These are phyloP conservation scores for Lepidium didymum DNA, from an alignment of 345 rosid species.

Conservation along the genomic window DNA sequence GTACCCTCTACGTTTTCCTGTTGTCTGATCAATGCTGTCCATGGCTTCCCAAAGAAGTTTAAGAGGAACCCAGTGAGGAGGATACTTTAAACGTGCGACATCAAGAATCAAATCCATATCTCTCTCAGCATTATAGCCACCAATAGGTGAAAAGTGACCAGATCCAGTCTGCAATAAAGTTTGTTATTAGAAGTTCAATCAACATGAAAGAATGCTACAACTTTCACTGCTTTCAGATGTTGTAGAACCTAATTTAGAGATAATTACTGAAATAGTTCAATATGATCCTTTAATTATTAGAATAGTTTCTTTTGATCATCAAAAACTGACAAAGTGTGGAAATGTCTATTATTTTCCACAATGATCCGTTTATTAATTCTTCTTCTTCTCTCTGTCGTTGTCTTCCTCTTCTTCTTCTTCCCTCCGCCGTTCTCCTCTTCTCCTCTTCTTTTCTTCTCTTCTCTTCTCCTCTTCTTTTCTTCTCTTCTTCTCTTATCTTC, in stretches of 20 bases:
- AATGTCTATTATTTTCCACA: no score
- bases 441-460: no score
- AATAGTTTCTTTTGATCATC: no score
- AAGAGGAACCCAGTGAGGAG: conserved; percentile 98
- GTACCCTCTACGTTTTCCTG: conserved; percentile 78
- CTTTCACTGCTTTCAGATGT: not conserved
- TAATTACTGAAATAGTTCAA: no score
- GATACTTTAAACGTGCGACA: conserved; percentile 95
- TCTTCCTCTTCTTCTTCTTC: no score
- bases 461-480: no score
- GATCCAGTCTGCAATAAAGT: conserved; percentile 61
- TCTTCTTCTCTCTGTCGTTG: no score
- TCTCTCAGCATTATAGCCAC: conserved; percentile 82
- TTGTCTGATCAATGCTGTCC: conserved; percentile 57
- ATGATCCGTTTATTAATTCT: no score
- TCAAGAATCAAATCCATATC: conserved; percentile 97
- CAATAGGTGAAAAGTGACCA: conserved; percentile 95
- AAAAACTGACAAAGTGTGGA: no score
- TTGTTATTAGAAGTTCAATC: not conserved
- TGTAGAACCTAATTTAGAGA: not conserved
- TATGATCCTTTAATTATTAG: no score
- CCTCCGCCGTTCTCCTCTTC: no score
- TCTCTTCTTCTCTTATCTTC: no score
- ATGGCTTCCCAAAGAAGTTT: conserved; percentile 93
- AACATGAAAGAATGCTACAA: not conserved